Evolutionary conservation across 306 rosid species (phyloP).

Genomic region (Arachis stenosperma): DNA sequence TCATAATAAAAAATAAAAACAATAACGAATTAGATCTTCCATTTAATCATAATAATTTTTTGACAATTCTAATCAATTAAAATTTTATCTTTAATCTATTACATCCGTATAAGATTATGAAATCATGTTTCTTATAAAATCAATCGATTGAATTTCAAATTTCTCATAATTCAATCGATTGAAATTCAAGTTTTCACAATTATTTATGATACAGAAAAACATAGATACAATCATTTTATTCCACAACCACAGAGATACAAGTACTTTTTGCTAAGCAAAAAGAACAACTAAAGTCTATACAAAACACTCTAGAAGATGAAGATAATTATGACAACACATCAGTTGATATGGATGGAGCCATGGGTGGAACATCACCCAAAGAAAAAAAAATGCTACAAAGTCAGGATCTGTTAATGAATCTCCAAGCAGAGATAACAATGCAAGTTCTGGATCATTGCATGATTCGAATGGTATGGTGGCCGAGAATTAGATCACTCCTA

Average conservation of each 20-base stretch:
- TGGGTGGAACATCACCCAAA: slow-evolving; percentile 44
- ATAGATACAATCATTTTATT: slow-evolving; percentile 86
- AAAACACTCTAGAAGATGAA: slow-evolving; percentile 87
- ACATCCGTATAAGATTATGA: too few species aligned
- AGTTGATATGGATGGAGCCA: slow-evolving; percentile 58
- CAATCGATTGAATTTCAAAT: too few species aligned
- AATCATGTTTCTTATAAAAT: too few species aligned
- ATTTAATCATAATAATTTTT: too few species aligned
- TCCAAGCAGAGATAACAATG: slow-evolving; percentile 54
- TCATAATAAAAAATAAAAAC: too few species aligned
- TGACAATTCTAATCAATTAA: too few species aligned
- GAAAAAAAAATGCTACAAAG: slow-evolving; percentile 51
- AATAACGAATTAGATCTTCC: too few species aligned
- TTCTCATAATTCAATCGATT: too few species aligned
- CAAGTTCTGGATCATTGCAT: slow-evolving; percentile 51
- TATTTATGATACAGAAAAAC: slow-evolving; percentile 67
- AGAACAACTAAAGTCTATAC: slow-evolving; percentile 89
- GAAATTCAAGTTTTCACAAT: background rate
- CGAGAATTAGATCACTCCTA: slow-evolving; percentile 60
- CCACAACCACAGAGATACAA: slow-evolving; percentile 92
- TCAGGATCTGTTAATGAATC: slow-evolving; percentile 64
- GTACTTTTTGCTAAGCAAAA: slow-evolving; percentile 82
- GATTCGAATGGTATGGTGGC: slow-evolving; percentile 57
- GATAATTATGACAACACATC: slow-evolving; percentile 84
- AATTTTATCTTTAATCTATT: too few species aligned